Conservation (phyloP, 306 rosid species). For the Vicia villosa region DNA sequence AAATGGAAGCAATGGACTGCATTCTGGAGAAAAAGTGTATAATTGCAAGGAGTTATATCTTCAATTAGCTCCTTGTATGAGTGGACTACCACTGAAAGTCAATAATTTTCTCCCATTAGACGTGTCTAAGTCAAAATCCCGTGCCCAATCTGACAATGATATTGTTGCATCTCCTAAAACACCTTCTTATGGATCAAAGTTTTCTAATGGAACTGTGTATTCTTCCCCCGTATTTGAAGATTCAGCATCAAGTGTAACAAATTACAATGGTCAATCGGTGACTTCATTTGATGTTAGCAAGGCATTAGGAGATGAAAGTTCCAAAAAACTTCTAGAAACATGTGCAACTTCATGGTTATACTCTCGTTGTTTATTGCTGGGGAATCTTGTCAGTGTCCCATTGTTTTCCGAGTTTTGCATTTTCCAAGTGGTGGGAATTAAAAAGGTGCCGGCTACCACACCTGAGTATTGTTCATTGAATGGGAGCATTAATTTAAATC, state of each 20-base stretch:
- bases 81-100: conserved; percentile 39
- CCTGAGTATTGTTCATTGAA: conserved; percentile 37
- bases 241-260: conserved; percentile 37
- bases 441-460: conserved; percentile 35
- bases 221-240: conserved; percentile 53
- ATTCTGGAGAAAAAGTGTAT: conserved; percentile 34
- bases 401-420: conserved; percentile 59
- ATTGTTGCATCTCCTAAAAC: conserved; percentile 65
- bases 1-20: conserved; percentile 41
- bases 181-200: conserved; percentile 59
- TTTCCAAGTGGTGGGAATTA: conserved; percentile 63
- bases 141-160: conserved; percentile 46
- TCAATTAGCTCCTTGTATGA: conserved; percentile 51
- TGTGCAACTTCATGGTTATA: conserved; percentile 55
- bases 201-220: conserved; percentile 41
- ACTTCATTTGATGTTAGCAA: conserved; percentile 55
- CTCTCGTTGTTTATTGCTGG: conserved; percentile 64
- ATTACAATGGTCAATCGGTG: conserved; percentile 41
- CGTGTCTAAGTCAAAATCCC: conserved; percentile 42
- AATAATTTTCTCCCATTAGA: conserved; percentile 34
- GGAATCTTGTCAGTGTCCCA: conserved; percentile 70
- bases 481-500: conserved; percentile 36
- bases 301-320: conserved; percentile 55
- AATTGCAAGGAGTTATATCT: conserved; percentile 73
- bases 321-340: conserved; percentile 56